A percentile compares a stretch with the other conserved stretches of the same genome.
Conservation (phyloP, 192 early-diverging fungal species). For the Chytriomyces hyalinus region DNA sequence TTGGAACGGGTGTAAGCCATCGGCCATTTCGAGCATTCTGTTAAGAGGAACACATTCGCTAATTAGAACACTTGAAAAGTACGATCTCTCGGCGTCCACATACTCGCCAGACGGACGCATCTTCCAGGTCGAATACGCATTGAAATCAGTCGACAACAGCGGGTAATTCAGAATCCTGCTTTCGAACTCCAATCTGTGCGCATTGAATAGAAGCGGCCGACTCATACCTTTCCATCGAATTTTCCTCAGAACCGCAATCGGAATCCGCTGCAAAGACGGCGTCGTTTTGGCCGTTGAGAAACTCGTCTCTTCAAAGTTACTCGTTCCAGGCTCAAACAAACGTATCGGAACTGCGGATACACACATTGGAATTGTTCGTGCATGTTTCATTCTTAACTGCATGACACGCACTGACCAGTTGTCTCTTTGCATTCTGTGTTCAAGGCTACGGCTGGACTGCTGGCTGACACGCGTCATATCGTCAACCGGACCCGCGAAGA, state of each 20-base stretch:
- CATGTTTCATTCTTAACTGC: neutral
- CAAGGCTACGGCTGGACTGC: slow-evolving; percentile 89
- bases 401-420: neutral
- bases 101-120: slow-evolving; percentile 99
- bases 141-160: slow-evolving; percentile 98
- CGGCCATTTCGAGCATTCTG: neutral
- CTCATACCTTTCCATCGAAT: too few species aligned
- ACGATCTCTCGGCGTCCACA: slow-evolving; percentile 96
- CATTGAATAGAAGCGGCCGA: too few species aligned
- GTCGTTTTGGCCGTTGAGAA: slow-evolving; percentile 97
- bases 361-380: slow-evolving; percentile 88
- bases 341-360: slow-evolving; percentile 89
- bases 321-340: slow-evolving; percentile 91
- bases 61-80: slow-evolving; percentile 39
- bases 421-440: neutral
- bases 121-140: slow-evolving; percentile 99
- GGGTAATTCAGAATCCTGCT: slow-evolving; percentile 59
- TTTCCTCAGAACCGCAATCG: slow-evolving; percentile 81
- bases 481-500: slow-evolving; percentile 91
- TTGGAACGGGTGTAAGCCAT: slow-evolving; percentile 23
- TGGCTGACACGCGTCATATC: slow-evolving; percentile 90
- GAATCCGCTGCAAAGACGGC: slow-evolving; percentile 91
- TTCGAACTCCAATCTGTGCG: neutral
- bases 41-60: neutral
- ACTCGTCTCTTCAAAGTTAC: slow-evolving; percentile 90